Percentiles rank a stretch among this genome's conserved stretches.
Evolutionary conservation across 2,329 filamentous ascomycete species (phyloP).

Genomic region (Cercospora zeae-maydis): DNA sequence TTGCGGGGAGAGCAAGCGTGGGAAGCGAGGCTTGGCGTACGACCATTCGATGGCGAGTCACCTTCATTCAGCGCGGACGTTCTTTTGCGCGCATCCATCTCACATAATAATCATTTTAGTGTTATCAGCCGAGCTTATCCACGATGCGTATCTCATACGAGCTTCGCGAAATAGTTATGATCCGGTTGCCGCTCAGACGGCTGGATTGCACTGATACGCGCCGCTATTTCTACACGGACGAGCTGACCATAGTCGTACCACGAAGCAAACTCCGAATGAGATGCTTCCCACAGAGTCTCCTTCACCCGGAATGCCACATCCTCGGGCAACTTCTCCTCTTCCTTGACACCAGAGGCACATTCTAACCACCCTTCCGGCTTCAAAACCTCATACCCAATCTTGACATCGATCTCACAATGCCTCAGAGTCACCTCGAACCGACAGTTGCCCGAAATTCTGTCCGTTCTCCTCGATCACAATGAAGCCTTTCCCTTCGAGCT

Average conservation of each 20-base stretch:
- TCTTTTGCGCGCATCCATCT: neutral
- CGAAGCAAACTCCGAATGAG: constrained; percentile 11
- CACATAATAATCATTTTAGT: too few species aligned
- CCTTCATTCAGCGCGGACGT: neutral
- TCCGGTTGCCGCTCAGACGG: neutral
- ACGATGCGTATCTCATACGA: neutral
- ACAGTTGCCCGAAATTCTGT: constrained; percentile 3
- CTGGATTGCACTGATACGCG: neutral
- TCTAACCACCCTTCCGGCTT: neutral
- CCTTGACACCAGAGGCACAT: neutral
- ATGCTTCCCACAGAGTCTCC: constrained; percentile 11
- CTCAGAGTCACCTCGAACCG: neutral
- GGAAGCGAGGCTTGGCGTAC: neutral
- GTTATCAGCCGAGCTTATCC: too few species aligned
- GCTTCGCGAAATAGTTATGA: neutral
- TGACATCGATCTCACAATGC: neutral
- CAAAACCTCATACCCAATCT: constrained; percentile 9
- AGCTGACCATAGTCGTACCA: neutral
- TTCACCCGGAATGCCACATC: constrained; percentile 2
- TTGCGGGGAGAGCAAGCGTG: neutral
- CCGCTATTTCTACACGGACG: neutral
- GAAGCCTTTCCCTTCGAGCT: neutral
- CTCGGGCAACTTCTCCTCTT: neutral
- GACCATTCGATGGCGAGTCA: neutral
- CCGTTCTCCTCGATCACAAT: neutral